These are phyloP conservation scores for Neonectria magnoliae DNA, from an alignment of 2,329 filamentous ascomycete species.

Conservation along the genomic window DNA sequence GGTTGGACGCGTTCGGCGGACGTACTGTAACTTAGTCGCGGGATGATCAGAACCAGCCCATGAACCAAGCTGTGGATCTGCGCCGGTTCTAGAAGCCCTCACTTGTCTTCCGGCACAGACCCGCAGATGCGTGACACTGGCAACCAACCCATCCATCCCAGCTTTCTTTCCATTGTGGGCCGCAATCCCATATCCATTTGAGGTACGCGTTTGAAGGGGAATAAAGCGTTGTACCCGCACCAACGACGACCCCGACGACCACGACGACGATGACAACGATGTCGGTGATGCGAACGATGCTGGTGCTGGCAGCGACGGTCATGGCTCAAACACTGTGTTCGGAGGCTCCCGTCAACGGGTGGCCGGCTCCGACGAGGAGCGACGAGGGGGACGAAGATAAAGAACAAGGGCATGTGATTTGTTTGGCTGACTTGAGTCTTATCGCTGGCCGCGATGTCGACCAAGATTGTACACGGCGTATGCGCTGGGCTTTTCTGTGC, in stretches of 20 bases:
- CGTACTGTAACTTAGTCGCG: neutral
- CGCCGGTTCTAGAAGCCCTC: slow-evolving; percentile 17
- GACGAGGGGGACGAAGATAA: neutral
- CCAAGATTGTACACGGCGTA: neutral
- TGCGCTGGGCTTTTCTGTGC: neutral
- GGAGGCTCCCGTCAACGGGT: neutral
- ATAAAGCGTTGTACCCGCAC: neutral
- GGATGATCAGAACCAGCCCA: slow-evolving; percentile 4
- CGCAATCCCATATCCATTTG: neutral
- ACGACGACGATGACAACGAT: neutral
- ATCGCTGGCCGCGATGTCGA: neutral
- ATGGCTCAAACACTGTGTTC: neutral
- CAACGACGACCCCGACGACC: neutral
- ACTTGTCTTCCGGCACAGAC: neutral
- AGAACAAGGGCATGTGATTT: neutral
- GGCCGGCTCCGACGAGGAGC: slow-evolving; percentile 7
- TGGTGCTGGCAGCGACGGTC: neutral
- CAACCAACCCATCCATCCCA: neutral
- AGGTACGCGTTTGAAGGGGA: neutral
- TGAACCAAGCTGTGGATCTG: slow-evolving; percentile 1
- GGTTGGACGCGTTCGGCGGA: neutral
- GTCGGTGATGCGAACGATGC: neutral
- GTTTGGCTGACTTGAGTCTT: neutral
- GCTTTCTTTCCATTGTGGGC: neutral
- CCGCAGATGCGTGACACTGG: slow-evolving; percentile 10